These are phyloP conservation scores for Jaltomata sinuosa DNA, from an alignment of 257 asterid species.

Conservation along the genomic window DNA sequence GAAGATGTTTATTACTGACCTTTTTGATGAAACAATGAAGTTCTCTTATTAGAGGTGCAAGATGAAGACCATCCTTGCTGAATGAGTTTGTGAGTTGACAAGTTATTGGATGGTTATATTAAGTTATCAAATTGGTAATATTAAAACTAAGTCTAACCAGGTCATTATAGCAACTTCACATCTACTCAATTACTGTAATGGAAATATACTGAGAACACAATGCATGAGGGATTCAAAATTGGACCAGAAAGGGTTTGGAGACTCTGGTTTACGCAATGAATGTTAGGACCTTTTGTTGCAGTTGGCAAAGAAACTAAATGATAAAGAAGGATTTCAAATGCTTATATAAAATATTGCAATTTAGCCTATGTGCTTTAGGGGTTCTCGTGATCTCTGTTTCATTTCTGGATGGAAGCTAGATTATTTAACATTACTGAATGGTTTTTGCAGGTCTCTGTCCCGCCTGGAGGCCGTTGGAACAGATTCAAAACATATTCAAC, in stretches of 20 bases:
- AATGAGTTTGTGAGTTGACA: neutral
- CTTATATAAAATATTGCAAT: neutral
- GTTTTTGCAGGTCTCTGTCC: conserved; percentile 69
- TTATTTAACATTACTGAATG: neutral
- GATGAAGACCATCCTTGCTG: neutral
- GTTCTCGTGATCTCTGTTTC: neutral
- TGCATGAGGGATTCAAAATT: neutral
- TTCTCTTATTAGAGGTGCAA: neutral
- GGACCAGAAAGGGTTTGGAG: neutral
- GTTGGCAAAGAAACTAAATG: neutral
- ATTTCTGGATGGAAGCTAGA: neutral
- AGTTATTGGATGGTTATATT: neutral
- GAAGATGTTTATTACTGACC: neutral
- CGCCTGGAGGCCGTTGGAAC: conserved; percentile 98
- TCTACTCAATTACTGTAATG: neutral
- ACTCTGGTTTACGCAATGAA: neutral
- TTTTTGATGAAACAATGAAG: neutral
- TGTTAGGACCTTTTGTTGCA: neutral
- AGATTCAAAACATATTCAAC: conserved; percentile 93
- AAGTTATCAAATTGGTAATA: no score
- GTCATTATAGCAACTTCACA: neutral
- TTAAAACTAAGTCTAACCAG: neutral
- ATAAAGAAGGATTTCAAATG: neutral
- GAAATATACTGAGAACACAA: neutral
- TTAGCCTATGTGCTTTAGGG: neutral